A percentile compares a stretch with the other conserved stretches of the same genome.
These are phyloP conservation scores for Pouteria glomerata DNA, from an alignment of 148 eudicot species.

Conservation along the genomic window DNA sequence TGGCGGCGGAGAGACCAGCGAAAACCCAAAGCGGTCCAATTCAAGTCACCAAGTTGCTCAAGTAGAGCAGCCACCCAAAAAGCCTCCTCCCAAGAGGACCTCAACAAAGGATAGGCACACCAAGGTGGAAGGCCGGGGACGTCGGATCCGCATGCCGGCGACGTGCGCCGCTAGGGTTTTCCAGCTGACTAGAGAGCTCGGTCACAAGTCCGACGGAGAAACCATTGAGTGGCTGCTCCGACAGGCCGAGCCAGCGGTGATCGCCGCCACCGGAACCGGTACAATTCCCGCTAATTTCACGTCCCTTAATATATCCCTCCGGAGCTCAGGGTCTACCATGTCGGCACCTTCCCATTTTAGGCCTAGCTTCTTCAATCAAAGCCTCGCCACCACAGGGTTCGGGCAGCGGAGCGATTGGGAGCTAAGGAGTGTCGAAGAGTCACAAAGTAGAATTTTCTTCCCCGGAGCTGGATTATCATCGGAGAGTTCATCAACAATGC, in stretches of 20 bases:
- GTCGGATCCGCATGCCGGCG: slow-evolving; percentile 48
- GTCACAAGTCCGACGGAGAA: too few species aligned
- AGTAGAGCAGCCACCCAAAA: slow-evolving; percentile 10
- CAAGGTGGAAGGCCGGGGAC: slow-evolving; percentile 44
- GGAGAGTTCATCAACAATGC: neutral
- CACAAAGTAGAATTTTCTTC: neutral
- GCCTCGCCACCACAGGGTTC: slow-evolving; percentile 6
- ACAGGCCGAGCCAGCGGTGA: slow-evolving; percentile 47
- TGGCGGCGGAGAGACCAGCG: neutral
- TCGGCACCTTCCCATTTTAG: slow-evolving; percentile 35
- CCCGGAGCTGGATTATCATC: slow-evolving; percentile 7
- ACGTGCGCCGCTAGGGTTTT: slow-evolving; percentile 45
- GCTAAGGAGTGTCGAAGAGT: neutral
- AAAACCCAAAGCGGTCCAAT: neutral
- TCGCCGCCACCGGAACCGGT: slow-evolving; percentile 53
- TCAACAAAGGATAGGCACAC: slow-evolving; percentile 43
- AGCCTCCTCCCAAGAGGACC: slow-evolving; percentile 28
- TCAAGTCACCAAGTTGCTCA: neutral
- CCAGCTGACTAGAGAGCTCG: slow-evolving; percentile 41
- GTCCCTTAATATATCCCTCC: slow-evolving; percentile 31
- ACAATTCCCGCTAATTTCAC: too few species aligned
- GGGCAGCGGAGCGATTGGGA: neutral
- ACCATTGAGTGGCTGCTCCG: too few species aligned
- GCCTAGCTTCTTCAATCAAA: slow-evolving; percentile 14
- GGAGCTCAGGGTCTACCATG: slow-evolving; percentile 37